Conservation (phyloP, 2,329 filamentous ascomycete genomes). For the Colletotrichum plurivorum region DNA sequence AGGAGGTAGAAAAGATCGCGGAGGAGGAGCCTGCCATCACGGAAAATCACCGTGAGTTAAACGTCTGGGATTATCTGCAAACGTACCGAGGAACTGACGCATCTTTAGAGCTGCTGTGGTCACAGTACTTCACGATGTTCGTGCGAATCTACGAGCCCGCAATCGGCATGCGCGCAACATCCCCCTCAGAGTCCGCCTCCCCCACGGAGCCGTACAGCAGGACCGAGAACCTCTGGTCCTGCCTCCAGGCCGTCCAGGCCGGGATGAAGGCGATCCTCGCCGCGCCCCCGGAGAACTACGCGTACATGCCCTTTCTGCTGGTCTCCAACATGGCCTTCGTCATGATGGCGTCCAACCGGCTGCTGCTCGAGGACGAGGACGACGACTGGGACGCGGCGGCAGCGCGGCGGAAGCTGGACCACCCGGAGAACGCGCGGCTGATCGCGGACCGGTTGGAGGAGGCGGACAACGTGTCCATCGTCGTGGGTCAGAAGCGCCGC, state of each 20-base stretch:
- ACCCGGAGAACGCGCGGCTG: constrained; percentile 46
- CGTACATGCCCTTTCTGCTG: constrained; percentile 49
- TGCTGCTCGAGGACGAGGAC: constrained; percentile 52
- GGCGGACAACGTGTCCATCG: constrained; percentile 46
- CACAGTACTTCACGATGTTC: constrained; percentile 50
- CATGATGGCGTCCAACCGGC: constrained; percentile 51
- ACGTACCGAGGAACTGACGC: too few species aligned
- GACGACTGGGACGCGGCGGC: constrained; percentile 53
- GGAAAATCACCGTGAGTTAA: constrained; percentile 22
- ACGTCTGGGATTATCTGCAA: too few species aligned
- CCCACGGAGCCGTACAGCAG: constrained; percentile 45
- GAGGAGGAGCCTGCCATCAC: constrained; percentile 12
- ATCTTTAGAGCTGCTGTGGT: too few species aligned
- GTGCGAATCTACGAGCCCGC: constrained; percentile 56
- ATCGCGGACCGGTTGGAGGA: constrained; percentile 51
- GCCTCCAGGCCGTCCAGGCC: constrained; percentile 47
- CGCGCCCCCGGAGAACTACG: constrained; percentile 45
- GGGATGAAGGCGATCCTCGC: constrained; percentile 47
- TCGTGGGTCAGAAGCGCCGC: constrained; percentile 44
- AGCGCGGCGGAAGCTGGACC: constrained; percentile 52
- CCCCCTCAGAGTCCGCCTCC: constrained; percentile 37
- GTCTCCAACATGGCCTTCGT: constrained; percentile 51
- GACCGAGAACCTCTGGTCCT: constrained; percentile 54
- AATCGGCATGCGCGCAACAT: constrained; percentile 47
- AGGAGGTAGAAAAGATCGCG: constrained; percentile 50